These are phyloP conservation scores for Lablab purpureus DNA, from an alignment of 306 rosid species.

Conservation along the genomic window DNA sequence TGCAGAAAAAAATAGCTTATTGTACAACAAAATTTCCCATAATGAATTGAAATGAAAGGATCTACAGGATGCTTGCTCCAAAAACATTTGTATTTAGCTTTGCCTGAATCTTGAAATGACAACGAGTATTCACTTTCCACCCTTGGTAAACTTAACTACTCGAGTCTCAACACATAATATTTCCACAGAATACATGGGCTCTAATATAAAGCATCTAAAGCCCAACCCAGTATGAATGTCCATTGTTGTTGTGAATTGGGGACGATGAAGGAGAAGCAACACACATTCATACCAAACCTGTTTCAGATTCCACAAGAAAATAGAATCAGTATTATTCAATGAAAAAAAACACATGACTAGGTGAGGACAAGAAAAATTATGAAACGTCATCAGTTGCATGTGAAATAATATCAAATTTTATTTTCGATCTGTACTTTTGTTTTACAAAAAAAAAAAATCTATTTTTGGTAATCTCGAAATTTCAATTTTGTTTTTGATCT, in stretches of 20 bases:
- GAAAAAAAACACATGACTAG: not conserved
- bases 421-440: no score
- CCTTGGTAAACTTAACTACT: not conserved
- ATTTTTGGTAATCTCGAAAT: no score
- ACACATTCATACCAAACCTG: conserved; percentile 97
- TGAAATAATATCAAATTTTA: conserved; percentile 38
- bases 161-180: no score
- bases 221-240: conserved; percentile 98
- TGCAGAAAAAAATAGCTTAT: conserved; percentile 17
- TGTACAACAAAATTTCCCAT: conserved; percentile 51
- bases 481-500: no score
- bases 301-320: conserved; percentile 24
- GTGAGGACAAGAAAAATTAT: not conserved
- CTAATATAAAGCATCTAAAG: no score
- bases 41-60: conserved; percentile 16
- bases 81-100: conserved; percentile 27
- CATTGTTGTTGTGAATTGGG: conserved; percentile 82
- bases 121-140: no score
- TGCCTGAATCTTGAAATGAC: no score
- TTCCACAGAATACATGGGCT: not conserved
- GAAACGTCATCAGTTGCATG: not conserved
- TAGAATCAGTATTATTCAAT: not conserved
- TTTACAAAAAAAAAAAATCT: no score
- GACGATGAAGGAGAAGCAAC: conserved; percentile 69
- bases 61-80: not conserved